These are phyloP conservation scores for Podospora comata DNA, from an alignment of 495 filamentous ascomycete genomes.

Conservation along the genomic window DNA sequence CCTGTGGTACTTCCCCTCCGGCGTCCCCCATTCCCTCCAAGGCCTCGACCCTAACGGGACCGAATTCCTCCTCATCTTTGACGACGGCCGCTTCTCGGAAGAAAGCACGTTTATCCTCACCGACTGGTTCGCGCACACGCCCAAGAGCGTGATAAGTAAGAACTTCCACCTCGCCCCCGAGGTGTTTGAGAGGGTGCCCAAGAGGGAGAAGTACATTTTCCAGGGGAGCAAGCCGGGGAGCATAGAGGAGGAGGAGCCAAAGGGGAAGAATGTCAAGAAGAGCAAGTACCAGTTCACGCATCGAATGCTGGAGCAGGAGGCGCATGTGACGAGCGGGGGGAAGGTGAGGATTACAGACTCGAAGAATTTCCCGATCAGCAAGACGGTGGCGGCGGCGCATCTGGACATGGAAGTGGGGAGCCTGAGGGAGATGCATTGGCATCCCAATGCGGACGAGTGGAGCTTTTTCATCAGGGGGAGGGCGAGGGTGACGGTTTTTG, in stretches of 20 bases:
- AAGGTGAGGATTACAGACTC: conserved; percentile 62
- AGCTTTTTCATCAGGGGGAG: conserved; percentile 52
- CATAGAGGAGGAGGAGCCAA: conserved; percentile 43
- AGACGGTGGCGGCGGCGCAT: conserved; percentile 62
- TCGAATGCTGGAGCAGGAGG: conserved; percentile 57
- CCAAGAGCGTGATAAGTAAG: conserved; percentile 59
- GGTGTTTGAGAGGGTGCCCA: conserved; percentile 56
- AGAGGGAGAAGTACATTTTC: conserved; percentile 67
- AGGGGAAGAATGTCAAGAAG: conserved; percentile 51
- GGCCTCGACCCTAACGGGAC: conserved; percentile 63
- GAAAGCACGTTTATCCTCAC: conserved; percentile 67
- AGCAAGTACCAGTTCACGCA: conserved; percentile 60
- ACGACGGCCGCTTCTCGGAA: conserved; percentile 65
- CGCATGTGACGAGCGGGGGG: conserved; percentile 53
- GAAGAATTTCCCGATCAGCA: conserved; percentile 62
- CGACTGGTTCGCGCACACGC: conserved; percentile 65
- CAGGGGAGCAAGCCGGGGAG: conserved; percentile 51
- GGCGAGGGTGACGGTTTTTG: conserved; percentile 53
- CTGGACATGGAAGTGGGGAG: conserved; percentile 56
- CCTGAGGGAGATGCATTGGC: conserved; percentile 60
- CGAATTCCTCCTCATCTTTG: conserved; percentile 69
- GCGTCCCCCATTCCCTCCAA: conserved; percentile 67
- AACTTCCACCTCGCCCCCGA: conserved; percentile 62
- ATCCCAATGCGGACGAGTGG: conserved; percentile 58
- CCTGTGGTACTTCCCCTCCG: conserved; percentile 73